Percentiles rank a stretch among this genome's conserved stretches.
phyloP scores from a whole-genome alignment of 192 early-diverging fungal species.

The Coemansia sp. region DNA sequence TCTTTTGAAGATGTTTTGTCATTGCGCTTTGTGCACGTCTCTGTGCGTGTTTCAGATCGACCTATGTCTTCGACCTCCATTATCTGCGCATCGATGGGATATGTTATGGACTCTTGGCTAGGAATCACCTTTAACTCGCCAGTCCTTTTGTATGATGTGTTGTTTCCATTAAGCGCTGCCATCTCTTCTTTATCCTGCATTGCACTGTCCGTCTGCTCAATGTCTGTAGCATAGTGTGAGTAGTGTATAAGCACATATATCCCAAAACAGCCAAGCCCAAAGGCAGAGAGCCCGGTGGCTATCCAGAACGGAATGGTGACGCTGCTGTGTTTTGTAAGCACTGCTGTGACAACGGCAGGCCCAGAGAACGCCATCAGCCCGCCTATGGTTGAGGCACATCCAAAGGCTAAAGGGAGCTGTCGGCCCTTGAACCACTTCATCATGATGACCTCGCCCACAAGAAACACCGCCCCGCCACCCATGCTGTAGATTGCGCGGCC shows the following conservation, averaged over 20 bases:
- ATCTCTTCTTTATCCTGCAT: not conserved
- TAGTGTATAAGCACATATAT: slow-evolving; percentile 57
- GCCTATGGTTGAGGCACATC: slow-evolving; percentile 43
- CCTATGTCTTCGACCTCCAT: not conserved
- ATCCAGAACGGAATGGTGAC: slow-evolving; percentile 55
- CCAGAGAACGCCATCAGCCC: slow-evolving; percentile 50
- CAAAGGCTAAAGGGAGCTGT: slow-evolving; percentile 50
- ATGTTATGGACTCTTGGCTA: slow-evolving; percentile 18
- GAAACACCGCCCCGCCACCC: slow-evolving; percentile 50
- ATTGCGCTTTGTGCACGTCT: not conserved
- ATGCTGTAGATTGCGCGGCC: slow-evolving; percentile 56
- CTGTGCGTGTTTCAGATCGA: not conserved
- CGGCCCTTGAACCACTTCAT: slow-evolving; percentile 56
- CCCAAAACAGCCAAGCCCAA: slow-evolving; percentile 54
- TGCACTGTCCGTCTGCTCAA: slow-evolving; percentile 4
- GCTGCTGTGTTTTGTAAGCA: slow-evolving; percentile 35
- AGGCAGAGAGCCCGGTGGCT: slow-evolving; percentile 56
- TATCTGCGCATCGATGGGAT: slow-evolving; percentile 7
- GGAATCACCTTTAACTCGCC: slow-evolving; percentile 30
- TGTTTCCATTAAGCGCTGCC: not conserved
- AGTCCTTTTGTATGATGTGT: not conserved
- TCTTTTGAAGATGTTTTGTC: slow-evolving; percentile 2
- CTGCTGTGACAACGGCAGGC: slow-evolving; percentile 40
- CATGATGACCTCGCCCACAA: slow-evolving; percentile 57
- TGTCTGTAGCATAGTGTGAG: slow-evolving; percentile 41